Base-by-base conservation (phyloP, 129 eudicot species). In the Tagetes patula region DNA sequence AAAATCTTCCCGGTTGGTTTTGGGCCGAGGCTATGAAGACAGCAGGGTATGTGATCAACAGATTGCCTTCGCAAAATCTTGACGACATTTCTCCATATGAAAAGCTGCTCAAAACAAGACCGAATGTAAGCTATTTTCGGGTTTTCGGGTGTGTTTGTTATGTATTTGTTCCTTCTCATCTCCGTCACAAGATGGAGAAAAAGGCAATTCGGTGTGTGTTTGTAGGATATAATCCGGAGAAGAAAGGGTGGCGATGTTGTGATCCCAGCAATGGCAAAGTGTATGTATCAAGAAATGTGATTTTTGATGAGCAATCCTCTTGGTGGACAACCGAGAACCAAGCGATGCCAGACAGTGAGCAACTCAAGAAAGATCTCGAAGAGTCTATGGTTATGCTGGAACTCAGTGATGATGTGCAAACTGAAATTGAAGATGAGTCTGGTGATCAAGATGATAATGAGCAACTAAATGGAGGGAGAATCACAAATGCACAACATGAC, bases 271-370 rank as follows among this genome's bases (percentile, higher is more conserved):
- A 1, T 9, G 53, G 53, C 13, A 48, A 48, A 14, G 3, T 48
- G 1, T 48, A 48, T 48, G 33, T 54, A 2, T 54, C 60, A 14
- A 2, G 60, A 0, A 54, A 54, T 54, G 60, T 54, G 0, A 27
- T 67, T 12, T 76, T 76, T 37, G 80, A 76, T 56, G 75, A 76
- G 36, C 14, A 43, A 0, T 75, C 72, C 1, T 50, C 72, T 1
- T 65, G 72, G 65, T 75, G 73, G 80, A 32, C 67, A 0, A 5
- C 14, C 5, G 13, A 65, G 0, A 53, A 37, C 4, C 32, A 69
- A 7, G 38, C 30, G 32, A 14, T 45, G 0, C 71, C 52, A 3
- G 55, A 33, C 27, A 41, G n/a, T 14, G 0, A 7, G 0, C 3
- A 10, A 2, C 41, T 63, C 1, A 63, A 61, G 27, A 70, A 73